Base-by-base conservation (phyloP, 345 rosid genomes). In the Crucihimalaya himalaica region DNA sequence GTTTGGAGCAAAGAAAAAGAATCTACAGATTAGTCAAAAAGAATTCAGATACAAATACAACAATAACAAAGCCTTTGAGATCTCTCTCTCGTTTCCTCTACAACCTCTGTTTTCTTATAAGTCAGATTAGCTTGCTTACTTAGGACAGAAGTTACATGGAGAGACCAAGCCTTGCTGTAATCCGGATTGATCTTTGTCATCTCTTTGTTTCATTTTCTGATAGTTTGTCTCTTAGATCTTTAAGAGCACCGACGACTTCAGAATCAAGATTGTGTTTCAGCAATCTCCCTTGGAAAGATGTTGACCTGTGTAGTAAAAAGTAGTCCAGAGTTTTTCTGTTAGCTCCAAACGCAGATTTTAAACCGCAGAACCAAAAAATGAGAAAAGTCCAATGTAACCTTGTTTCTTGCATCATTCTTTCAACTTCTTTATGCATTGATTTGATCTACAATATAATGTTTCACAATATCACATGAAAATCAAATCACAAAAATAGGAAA, bases 201-300 rank as follows among this genome's bases (percentile, higher is more conserved):
- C 81, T 84, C 67, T 79, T 83, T 21, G 70, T 47, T 71, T 85
- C 88, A 3, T 78, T 83, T 54, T 91, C 84, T 0, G 83, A 79
- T 66, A 93, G 83, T 78, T 86, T 87, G 39, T 79, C 86, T 83
- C 89, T 84, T 57, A 91, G 68, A 81, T 89, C 96, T 81, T 87
- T 89, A 27, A 93, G 92, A 58, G 97, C 97, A 76, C 83, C 96
- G 1, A 89, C 92, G 2, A 91, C 97, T 84, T 86, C 87, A n/a
- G 94, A 74, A 78, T 91, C 88, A 67, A 93, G 94, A 83, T 89
- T 89, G 83, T 93, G 89, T 81, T 91, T 89, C 59, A 93, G 71
- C 76, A 91, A 76, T 84, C 78, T 91, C 56, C 97, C 96, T 79
- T 87, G 89, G 72, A 93, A 93, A 23, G 98, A 90, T 68, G 79